Base-by-base conservation (phyloP, 2,329 filamentous ascomycete species). In the Fusarium albosuccineum region DNA sequence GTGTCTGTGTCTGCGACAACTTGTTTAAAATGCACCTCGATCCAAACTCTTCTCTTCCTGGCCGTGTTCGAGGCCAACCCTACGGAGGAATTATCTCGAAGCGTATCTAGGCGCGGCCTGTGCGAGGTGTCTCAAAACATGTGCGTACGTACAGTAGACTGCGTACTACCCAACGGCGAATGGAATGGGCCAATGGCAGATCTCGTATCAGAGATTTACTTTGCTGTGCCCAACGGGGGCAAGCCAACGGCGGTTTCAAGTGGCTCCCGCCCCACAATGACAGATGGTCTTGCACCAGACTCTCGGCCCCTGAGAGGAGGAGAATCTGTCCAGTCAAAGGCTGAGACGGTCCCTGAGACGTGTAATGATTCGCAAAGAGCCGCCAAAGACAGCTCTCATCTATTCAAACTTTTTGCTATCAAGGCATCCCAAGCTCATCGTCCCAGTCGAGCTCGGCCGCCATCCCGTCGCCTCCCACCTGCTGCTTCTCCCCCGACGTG, bases 241-340 rank as follows among this genome's bases (percentile, higher is more conserved):
- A 67, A 58, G 48, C 22, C 22, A 52, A 68, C 62, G 68, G 70
- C 60, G 70, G 70, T 72, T 72, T 73, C 70, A 72, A 71, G 66
- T 69, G 66, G 52, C 64, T 64, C 57, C 13, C 7, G 59, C 60
- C 61, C 66, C 70, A 68, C 70, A 22, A 16, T 66, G 40, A 53
- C 62, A 63, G 55, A 69, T 66, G 60, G 51, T 68, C 44, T 59
- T 57, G 49, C 67, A 69, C 53, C 42, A 53, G 22, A 29, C 53
- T 55, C n/a, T 45, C 9, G 41, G 44, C 57, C 48, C 57, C 54
- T 68, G 45, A 68, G 40, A 55, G 37, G 66, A 60, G 66, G 57
- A 68, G 41, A 59, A 53, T 68, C 45, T 46, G 34, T 62, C 46
- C 50, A 60, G 46, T 52, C 26, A 55, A 57, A 30, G 44, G 30